Conservation (phyloP, 2,329 filamentous ascomycete genomes). For the Penicillium carneum region DNA sequence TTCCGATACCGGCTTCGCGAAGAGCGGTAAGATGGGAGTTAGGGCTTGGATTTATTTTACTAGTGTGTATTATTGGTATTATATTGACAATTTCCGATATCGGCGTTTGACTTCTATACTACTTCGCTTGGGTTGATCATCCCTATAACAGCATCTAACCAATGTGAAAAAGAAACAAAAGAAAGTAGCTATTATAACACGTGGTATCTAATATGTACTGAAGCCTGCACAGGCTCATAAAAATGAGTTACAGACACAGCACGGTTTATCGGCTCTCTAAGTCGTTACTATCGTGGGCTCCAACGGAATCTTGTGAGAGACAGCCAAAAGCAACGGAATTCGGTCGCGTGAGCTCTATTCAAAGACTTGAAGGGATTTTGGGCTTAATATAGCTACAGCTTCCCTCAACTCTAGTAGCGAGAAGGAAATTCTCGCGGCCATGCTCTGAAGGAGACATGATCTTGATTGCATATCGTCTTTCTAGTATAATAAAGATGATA, state of each 20-base stretch:
- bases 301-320: neutral
- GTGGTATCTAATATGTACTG: neutral
- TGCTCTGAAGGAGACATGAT: neutral
- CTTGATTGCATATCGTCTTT: neutral
- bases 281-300: neutral
- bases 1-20: slow-evolving; percentile 3
- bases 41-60: slow-evolving; percentile 11
- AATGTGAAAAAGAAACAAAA: neutral
- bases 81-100: neutral
- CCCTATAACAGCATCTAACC: neutral
- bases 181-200: neutral
- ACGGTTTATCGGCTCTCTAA: no score
- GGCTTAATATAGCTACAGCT: slow-evolving; percentile 88
- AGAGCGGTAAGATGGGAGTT: slow-evolving; percentile 2
- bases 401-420: slow-evolving; percentile 93
- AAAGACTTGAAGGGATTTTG: slow-evolving; percentile 89
- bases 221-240: no score
- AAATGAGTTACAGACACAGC: no score
- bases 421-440: slow-evolving; percentile 22
- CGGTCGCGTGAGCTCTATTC: slow-evolving; percentile 87
- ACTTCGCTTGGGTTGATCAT: neutral
- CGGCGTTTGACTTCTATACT: neutral
- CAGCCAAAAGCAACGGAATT: slow-evolving; percentile 94
- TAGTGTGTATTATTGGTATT: neutral
- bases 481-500: no score